Evolutionary conservation across 2,329 filamentous ascomycete species (phyloP), one percentile per base, ranked within the genome.

Genomic region (Fusarium beomiforme): DNA sequence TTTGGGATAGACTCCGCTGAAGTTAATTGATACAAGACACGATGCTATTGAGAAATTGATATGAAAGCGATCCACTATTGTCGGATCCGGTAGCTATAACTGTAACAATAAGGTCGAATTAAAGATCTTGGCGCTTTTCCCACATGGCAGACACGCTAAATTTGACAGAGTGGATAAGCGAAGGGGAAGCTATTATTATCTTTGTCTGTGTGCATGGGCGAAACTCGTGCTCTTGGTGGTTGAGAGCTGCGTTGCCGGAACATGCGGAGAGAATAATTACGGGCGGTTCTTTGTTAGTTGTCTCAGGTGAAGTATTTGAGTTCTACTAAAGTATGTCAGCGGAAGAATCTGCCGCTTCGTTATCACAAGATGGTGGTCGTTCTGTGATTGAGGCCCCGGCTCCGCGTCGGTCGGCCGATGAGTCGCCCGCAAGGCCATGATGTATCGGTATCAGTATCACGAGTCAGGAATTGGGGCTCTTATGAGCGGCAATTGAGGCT

Each of bases 401-500:
- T 46, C 21, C 53, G 14, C 17, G 7, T 24, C 29, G 39, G 7
- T 24, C 29, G 39, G 21, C 7, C 8, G 51, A 47, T 13, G 5
- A 16, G 13, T 13, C 17, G 8, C 19, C 21, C 39, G 21, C 33
- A 3, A 24, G 21, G 12, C 12, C 13, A 9, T 3, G 8, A 46
- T 13, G 1, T 23, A 7, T 8, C 53, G 29, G n/a, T 23, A 24
- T 26, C 1, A 2, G n/a, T 23, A 24, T 26, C 1, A 2, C 17
- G 39, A 12, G 23, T 34, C 39, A 3, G 19, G 19, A 34, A 11
- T 7, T 24, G 29, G 29, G 17, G 34, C 8, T 6, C 19, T 6
- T 8, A 23, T 33, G n/a, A 24, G 1, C 16, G 1, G 0, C 0
- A n/a, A 23, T 44, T 9, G 42, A n/a, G 1, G 0, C 10, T 0